Evolutionary conservation across 2,329 filamentous ascomycete species (phyloP).

Genomic region (Trichoderma harzianum): DNA sequence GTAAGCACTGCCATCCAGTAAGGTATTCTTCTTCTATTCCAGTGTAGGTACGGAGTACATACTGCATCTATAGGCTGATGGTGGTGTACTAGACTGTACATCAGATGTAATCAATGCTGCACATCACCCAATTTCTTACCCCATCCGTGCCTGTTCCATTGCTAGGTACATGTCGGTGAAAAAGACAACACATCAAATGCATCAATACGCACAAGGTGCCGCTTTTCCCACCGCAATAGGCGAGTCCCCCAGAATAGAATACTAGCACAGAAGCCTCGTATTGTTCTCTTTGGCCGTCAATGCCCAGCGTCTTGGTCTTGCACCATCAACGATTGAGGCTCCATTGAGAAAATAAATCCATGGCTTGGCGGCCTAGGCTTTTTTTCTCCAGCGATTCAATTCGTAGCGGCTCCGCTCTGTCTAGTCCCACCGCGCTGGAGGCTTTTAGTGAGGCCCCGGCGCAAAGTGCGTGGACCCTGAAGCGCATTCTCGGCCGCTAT

Average conservation of each 20-base stretch:
- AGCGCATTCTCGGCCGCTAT: background rate
- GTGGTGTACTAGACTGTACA: background rate
- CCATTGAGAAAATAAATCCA: background rate
- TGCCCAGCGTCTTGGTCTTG: background rate
- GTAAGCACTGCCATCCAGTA: background rate
- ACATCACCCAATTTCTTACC: background rate
- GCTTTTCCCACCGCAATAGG: background rate
- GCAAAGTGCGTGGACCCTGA: background rate
- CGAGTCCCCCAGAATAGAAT: background rate
- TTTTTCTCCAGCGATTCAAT: background rate
- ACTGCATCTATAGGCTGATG: background rate
- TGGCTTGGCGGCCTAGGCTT: too few species aligned
- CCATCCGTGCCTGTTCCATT: background rate
- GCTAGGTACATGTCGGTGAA: background rate
- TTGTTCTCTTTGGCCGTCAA: background rate
- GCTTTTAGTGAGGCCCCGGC: background rate
- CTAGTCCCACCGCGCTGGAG: too few species aligned
- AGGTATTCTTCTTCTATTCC: background rate
- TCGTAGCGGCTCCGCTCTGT: background rate
- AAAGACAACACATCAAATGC: background rate
- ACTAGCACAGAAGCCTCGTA: background rate
- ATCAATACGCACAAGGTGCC: background rate
- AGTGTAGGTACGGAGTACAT: background rate
- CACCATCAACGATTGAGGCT: background rate
- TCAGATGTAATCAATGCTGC: background rate